Conservation (phyloP, 441 rosid genomes). For the Bruguiera hainesii region DNA sequence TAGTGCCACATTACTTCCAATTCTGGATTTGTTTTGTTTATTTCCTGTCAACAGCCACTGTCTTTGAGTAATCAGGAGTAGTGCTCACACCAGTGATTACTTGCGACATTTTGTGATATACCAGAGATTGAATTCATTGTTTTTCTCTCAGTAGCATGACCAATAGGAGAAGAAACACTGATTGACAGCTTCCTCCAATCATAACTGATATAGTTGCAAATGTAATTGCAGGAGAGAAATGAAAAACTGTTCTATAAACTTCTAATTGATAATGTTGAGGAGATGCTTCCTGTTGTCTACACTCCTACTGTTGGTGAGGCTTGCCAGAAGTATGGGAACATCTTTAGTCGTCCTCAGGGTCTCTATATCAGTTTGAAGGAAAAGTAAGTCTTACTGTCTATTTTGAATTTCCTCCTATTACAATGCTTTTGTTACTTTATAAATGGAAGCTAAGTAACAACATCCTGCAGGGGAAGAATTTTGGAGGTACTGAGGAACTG, state of each 20-base stretch:
- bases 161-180: too few relatives aligned
- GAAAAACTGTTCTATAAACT: conserved; percentile 83
- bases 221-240: conserved; percentile 62
- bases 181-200: conserved; percentile 18
- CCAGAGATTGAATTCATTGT: too few relatives aligned
- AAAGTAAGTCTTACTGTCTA: conserved; percentile 37
- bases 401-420: neutral
- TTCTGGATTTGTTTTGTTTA: too few relatives aligned
- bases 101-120: too few relatives aligned
- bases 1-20: conserved; percentile 15
- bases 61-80: too few relatives aligned
- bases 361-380: conserved; percentile 80
- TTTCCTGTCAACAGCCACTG: too few relatives aligned
- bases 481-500: conserved; percentile 81
- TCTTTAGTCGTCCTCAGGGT: conserved; percentile 85
- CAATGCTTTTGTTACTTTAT: neutral
- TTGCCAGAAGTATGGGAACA: conserved; percentile 79
- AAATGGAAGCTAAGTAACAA: neutral
- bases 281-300: conserved; percentile 80
- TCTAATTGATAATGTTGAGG: conserved; percentile 81
- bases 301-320: conserved; percentile 97
- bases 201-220: conserved; percentile 23
- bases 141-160: too few relatives aligned
- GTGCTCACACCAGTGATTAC: too few relatives aligned
- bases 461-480: conserved; percentile 19